A percentile compares a stretch with the other conserved stretches of the same genome.
These are phyloP conservation scores for Orbilia oligospora DNA, from an alignment of 2,329 filamentous ascomycete genomes.

Conservation along the genomic window DNA sequence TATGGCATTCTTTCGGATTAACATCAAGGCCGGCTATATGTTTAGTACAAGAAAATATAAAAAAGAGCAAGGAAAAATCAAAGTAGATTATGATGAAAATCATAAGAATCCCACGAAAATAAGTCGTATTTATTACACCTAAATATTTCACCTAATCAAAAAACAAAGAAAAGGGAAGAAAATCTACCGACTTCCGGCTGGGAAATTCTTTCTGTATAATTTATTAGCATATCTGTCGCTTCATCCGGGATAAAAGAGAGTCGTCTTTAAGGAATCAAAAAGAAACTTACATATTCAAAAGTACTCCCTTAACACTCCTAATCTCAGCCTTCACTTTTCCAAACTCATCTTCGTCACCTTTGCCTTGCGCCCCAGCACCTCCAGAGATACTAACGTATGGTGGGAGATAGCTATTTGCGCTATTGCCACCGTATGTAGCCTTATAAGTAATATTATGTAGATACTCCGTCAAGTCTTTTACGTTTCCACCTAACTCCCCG, in stretches of 20 bases:
- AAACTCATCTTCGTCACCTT: slow-evolving; percentile 77
- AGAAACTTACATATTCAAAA: slow-evolving; percentile 71
- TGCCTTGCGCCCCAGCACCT: slow-evolving; percentile 69
- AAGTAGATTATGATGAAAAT: background rate
- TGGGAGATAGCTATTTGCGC: slow-evolving; percentile 64
- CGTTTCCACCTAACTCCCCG: slow-evolving; percentile 64
- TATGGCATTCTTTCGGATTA: background rate
- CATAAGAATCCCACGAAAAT: background rate
- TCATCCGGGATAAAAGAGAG: background rate
- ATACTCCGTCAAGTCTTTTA: slow-evolving; percentile 75
- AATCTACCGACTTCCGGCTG: slow-evolving; percentile 57
- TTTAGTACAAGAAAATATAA: too few species aligned
- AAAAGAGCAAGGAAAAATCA: too few species aligned
- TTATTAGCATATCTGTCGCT: slow-evolving; percentile 2
- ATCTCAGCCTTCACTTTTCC: slow-evolving; percentile 81
- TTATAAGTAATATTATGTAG: slow-evolving; percentile 74
- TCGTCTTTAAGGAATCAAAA: background rate
- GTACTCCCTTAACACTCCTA: slow-evolving; percentile 81
- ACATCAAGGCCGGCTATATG: background rate
- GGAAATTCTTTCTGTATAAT: slow-evolving; percentile 64
- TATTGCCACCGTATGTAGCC: slow-evolving; percentile 65
- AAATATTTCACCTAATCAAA: background rate
- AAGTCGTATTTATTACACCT: background rate
- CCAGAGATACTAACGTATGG: slow-evolving; percentile 68
- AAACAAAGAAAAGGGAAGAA: background rate